These are phyloP conservation scores for Penicillium sp. DNA, from an alignment of 2,329 filamentous ascomycete species.

Conservation along the genomic window DNA sequence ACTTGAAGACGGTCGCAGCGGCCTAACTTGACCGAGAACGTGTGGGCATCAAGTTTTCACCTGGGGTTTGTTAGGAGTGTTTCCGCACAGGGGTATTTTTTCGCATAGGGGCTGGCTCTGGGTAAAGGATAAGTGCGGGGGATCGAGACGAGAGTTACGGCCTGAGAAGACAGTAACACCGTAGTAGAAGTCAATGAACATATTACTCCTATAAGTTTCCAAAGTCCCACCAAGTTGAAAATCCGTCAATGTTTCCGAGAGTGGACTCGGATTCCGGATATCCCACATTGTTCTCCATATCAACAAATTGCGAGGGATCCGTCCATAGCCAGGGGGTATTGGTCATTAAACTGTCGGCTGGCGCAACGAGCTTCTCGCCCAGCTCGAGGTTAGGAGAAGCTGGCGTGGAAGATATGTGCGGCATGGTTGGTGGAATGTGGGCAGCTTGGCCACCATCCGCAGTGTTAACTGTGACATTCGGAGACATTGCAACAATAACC, in stretches of 20 bases:
- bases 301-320: conserved; percentile 33
- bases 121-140: background rate
- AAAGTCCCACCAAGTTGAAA: conserved; percentile 40
- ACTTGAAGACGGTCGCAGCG: conserved; percentile 37
- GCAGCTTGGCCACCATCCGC: conserved; percentile 54
- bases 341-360: conserved; percentile 36
- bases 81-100: conserved; percentile 19
- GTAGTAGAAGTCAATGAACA: conserved; percentile 25
- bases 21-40: conserved; percentile 9
- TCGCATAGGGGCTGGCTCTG: conserved; percentile 10
- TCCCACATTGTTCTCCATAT: conserved; percentile 32
- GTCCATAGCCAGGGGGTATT: conserved; percentile 40
- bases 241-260: conserved; percentile 33
- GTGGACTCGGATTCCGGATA: conserved; percentile 30
- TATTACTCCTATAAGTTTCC: conserved; percentile 34
- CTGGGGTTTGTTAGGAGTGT: conserved; percentile 4
- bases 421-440: conserved; percentile 38
- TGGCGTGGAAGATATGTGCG: conserved; percentile 16
- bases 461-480: conserved; percentile 54
- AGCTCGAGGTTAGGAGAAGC: conserved; percentile 11
- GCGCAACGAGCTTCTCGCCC: conserved; percentile 32
- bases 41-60: background rate
- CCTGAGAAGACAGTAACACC: conserved; percentile 3
- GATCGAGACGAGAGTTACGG: conserved; percentile 3
- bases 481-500: conserved; percentile 54